Base-by-base conservation (phyloP, 2,329 filamentous ascomycete genomes). In the Pestalotiopsis sp. region DNA sequence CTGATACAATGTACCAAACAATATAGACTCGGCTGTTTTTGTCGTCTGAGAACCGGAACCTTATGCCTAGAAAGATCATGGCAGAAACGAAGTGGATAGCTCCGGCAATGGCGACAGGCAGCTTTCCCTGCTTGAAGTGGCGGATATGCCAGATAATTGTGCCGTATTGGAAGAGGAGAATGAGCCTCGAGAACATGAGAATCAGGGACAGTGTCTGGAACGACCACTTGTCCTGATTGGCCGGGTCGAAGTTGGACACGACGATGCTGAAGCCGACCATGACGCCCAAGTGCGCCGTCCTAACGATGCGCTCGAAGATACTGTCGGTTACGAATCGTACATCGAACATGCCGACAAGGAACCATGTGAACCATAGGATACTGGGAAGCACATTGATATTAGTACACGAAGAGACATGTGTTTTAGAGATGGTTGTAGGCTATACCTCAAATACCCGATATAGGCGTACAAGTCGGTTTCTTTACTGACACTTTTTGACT, bases 251-350 rank as follows among this genome's bases (percentile, higher is more conserved):
- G 39, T 81, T 79, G 6, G 81, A 78, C 0, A 87, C 87, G 2
- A 90, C 85, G 23, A 90, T 85, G 3, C 88, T 87, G 71, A 91
- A 90, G 1, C 87, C 89, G 41, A 90, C 83, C 86, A 92, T 89
- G 39, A 88, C 85, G 27, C 85, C 88, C 14, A 92, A 85, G 70
- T 91, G 89, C 1, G 87, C 71, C 2, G 84, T 86, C 73, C 90
- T 87, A 67, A 85, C 85, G n/a, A 84, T 70, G 49, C 90, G 84
- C 71, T 91, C 87, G 71, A 91, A 90, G 31, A 91, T 81, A 45
- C 85, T 89, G 76, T 92, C 89, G 17, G 86, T 84, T 2, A 88
- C 84, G 74, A 90, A 92, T 0, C 90, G 88, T 25, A 91, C 86
- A 76, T 92, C 90, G 75, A 89, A 91, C 1, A 91, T 78, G 14